These are phyloP conservation scores for Rhodosporidiobolus sp. DNA, from an alignment of 768 basidiomycete genomes.

Conservation along the genomic window DNA sequence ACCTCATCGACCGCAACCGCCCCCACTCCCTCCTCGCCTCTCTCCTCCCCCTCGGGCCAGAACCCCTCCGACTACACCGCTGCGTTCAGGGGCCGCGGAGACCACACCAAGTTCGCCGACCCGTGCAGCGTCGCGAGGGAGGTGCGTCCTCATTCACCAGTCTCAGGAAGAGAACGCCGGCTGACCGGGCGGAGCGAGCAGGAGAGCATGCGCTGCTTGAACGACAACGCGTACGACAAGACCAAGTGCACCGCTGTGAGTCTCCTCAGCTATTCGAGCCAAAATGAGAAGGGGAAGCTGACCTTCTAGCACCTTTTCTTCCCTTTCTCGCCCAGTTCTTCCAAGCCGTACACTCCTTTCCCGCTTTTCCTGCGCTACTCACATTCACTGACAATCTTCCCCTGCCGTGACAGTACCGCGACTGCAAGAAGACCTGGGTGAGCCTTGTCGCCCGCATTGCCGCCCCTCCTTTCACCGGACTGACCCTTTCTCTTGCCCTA, in stretches of 20 bases:
- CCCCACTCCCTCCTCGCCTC: not conserved
- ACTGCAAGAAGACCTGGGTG: slow-evolving; percentile 36
- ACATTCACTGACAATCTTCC: not conserved
- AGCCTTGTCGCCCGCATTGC: not conserved
- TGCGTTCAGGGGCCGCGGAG: slow-evolving; percentile 14
- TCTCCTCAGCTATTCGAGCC: too few relatives aligned
- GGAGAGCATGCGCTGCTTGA: slow-evolving; percentile 35
- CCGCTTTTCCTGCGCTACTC: too few relatives aligned
- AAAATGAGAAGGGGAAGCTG: not conserved
- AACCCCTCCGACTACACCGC: slow-evolving; percentile 18
- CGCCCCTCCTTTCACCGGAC: too few relatives aligned
- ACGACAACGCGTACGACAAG: slow-evolving; percentile 32
- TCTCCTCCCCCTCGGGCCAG: not conserved
- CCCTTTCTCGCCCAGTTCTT: slow-evolving; percentile 21
- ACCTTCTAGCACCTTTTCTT: not conserved
- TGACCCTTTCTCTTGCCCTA: not conserved
- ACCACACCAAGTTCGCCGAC: slow-evolving; percentile 23
- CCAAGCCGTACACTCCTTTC: slow-evolving; percentile 13
- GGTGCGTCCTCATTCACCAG: slow-evolving; percentile 7
- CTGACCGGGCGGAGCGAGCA: slow-evolving; percentile 4
- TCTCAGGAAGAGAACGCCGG: not conserved
- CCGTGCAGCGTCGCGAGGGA: slow-evolving; percentile 24
- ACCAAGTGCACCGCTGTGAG: slow-evolving; percentile 26
- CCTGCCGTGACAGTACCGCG: slow-evolving; percentile 25
- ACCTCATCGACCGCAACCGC: not conserved